These are phyloP conservation scores for Candida coquimbonensis DNA, from an alignment of 805 yeast genomes.

Conservation along the genomic window DNA sequence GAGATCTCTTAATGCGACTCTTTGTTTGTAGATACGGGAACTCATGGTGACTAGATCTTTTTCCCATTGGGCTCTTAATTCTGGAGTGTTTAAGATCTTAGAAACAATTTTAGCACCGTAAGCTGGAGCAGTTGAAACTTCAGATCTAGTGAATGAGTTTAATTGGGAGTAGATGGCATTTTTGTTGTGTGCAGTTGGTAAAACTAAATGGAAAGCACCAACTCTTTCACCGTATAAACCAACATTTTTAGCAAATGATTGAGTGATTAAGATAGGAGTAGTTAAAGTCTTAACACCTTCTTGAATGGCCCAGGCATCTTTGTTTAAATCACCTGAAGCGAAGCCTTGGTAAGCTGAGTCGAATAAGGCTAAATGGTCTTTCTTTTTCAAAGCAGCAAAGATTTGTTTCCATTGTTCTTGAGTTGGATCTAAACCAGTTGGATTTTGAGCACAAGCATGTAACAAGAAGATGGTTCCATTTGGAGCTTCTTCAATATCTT, in stretches of 20 bases:
- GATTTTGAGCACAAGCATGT: constrained; percentile 97
- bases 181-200: constrained; percentile 39
- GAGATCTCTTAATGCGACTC: constrained; percentile 54
- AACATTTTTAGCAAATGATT: constrained; percentile 93
- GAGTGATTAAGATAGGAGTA: constrained; percentile 71
- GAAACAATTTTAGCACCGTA: constrained; percentile 92
- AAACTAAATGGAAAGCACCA: constrained; percentile 80
- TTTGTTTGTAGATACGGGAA: constrained; percentile 73
- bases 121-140: constrained; percentile 90
- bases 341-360: constrained; percentile 98
- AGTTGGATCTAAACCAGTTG: constrained; percentile 94
- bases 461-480: constrained; percentile 72
- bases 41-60: constrained; percentile 83
- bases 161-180: constrained; percentile 69
- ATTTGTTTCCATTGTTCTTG: constrained; percentile 73
- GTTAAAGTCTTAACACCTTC: constrained; percentile 45
- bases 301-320: constrained; percentile 75
- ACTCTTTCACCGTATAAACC: constrained; percentile 98
- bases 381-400: constrained; percentile 49
- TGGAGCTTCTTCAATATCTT: constrained; percentile 58
- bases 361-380: constrained; percentile 72
- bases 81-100: constrained; percentile 59
- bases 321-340: constrained; percentile 78
- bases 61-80: constrained; percentile 72
- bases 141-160: constrained; percentile 68